phyloP scores from a whole-genome alignment of 306 rosid species.

The Glycine tomentella region DNA sequence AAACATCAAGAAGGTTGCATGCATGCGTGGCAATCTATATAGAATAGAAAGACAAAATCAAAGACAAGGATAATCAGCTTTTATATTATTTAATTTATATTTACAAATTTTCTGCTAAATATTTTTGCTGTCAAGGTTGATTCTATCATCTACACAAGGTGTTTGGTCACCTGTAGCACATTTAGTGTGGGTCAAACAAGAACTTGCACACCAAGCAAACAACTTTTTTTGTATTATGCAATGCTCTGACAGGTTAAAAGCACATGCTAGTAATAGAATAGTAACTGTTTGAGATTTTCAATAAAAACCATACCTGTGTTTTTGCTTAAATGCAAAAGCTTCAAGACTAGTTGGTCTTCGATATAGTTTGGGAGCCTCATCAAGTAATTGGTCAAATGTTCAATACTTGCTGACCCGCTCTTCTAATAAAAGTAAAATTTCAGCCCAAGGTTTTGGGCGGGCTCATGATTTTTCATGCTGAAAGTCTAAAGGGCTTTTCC shows the following conservation, averaged over 20 bases:
- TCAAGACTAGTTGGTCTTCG: neutral
- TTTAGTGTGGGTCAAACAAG: conserved; percentile 3
- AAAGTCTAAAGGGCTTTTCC: neutral
- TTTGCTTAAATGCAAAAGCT: neutral
- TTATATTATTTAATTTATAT: too few relatives aligned
- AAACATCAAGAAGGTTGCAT: too few relatives aligned
- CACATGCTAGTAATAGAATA: conserved; percentile 2
- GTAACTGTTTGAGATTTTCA: neutral
- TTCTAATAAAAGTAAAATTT: conserved; percentile 18
- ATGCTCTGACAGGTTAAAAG: neutral
- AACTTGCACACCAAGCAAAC: neutral
- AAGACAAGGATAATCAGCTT: too few relatives aligned
- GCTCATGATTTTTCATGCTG: neutral
- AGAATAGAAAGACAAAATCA: too few relatives aligned
- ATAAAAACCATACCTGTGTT: neutral
- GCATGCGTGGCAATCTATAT: too few relatives aligned
- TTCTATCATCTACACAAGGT: neutral
- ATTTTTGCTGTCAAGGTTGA: neutral
- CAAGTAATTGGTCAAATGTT: neutral
- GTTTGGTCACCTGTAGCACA: neutral
- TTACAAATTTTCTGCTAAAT: neutral
- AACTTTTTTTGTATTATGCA: neutral
- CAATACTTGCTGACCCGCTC: neutral
- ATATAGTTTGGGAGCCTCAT: neutral
- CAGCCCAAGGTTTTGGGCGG: neutral